Evolutionary conservation across 169 alveolate genomes (phyloP).

Genomic region (Cryptosporidium tyzzeri): DNA sequence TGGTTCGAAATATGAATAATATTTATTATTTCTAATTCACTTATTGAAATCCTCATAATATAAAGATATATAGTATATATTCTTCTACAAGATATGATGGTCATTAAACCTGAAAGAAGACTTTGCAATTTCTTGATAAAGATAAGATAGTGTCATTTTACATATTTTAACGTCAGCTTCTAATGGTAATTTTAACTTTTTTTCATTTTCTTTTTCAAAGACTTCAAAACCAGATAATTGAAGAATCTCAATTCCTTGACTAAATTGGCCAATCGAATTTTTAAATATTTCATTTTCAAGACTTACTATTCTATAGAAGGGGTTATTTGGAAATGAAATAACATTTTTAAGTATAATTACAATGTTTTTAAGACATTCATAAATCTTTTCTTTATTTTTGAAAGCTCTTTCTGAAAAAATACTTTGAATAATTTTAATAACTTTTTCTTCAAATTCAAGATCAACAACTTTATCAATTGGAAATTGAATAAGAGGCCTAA

Average conservation of each 20-base stretch:
- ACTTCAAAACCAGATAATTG: slow-evolving; percentile 45
- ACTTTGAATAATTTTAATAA: background rate
- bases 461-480: slow-evolving; percentile 14
- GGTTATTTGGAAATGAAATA: slow-evolving; percentile 41
- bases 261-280: slow-evolving; percentile 27
- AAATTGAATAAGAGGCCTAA: slow-evolving; percentile 36
- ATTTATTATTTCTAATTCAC: background rate
- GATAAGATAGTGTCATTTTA: slow-evolving; percentile 9
- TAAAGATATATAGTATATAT: background rate
- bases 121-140: slow-evolving; percentile 48
- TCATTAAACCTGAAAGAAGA: background rate
- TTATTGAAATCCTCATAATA: background rate
- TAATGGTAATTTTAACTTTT: slow-evolving; percentile 16
- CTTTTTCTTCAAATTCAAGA: background rate
- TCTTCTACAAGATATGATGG: background rate
- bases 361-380: slow-evolving; percentile 44
- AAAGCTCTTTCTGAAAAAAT: background rate
- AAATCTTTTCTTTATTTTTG: background rate
- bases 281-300: slow-evolving; percentile 42
- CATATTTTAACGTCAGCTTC: slow-evolving; percentile 15
- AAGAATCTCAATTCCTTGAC: slow-evolving; percentile 43
- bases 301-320: slow-evolving; percentile 9
- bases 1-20: background rate
- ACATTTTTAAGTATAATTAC: slow-evolving; percentile 26
- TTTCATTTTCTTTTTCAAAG: slow-evolving; percentile 25